Evolutionary conservation across 2,329 filamentous ascomycete genomes (phyloP).

Genomic region (Hypoxylon sp.): DNA sequence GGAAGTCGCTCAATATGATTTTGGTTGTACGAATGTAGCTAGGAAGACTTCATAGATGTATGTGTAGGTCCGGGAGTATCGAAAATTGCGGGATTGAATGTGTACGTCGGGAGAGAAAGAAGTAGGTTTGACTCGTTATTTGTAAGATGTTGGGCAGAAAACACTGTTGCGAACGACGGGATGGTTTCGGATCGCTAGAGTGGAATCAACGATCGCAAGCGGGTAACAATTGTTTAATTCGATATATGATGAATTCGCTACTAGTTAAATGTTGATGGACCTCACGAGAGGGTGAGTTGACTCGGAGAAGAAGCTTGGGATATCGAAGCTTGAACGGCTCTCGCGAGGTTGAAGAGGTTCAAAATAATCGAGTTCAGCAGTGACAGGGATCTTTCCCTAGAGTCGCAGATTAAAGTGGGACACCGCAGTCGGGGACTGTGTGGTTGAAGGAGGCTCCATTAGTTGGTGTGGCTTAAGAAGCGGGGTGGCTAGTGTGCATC

Average conservation of each 20-base stretch:
- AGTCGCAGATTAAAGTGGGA: constrained; percentile 20
- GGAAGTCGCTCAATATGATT: background rate
- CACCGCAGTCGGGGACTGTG: background rate
- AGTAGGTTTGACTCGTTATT: background rate
- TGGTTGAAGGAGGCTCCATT: background rate
- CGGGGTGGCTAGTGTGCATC: background rate
- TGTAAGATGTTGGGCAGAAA: background rate
- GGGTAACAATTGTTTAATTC: background rate
- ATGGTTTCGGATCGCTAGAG: background rate
- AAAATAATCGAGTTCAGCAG: background rate
- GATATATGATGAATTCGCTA: background rate
- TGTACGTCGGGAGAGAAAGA: background rate
- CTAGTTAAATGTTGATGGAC: background rate
- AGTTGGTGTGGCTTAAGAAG: background rate
- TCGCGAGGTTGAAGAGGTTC: constrained; percentile 18
- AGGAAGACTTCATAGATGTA: background rate
- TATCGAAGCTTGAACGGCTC: background rate
- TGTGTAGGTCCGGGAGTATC: background rate
- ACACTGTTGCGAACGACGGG: background rate
- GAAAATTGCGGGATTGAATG: background rate
- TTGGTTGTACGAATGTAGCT: background rate
- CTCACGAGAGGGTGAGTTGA: constrained; percentile 6
- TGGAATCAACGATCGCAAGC: background rate
- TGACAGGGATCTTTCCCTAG: background rate
- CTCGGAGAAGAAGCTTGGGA: background rate